Evolutionary conservation across 2,329 filamentous ascomycete genomes (phyloP).

Genomic region (Ascochyta rabiei): DNA sequence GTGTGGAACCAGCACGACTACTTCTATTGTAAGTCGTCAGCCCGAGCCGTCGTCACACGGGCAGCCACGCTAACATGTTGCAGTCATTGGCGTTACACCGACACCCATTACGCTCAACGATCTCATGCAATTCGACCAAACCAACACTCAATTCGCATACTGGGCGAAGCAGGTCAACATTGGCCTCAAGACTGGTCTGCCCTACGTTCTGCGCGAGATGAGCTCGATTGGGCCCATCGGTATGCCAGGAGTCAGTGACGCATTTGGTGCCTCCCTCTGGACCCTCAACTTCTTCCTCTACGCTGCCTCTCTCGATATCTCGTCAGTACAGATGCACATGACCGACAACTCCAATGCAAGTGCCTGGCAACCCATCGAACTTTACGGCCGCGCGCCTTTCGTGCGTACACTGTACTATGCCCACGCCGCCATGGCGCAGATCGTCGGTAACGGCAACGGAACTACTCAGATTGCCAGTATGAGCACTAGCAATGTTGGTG

Average conservation of each 20-base stretch:
- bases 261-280: slow-evolving; percentile 59
- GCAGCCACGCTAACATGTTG: slow-evolving; percentile 18
- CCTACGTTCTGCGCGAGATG: slow-evolving; percentile 60
- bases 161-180: slow-evolving; percentile 54
- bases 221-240: slow-evolving; percentile 58
- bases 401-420: slow-evolving; percentile 59
- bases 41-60: not conserved
- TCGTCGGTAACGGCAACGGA: slow-evolving; percentile 55
- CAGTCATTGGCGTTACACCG: slow-evolving; percentile 54
- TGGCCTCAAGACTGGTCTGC: slow-evolving; percentile 50
- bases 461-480: slow-evolving; percentile 52
- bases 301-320: slow-evolving; percentile 55
- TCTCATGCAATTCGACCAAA: slow-evolving; percentile 55
- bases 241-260: slow-evolving; percentile 54
- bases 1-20: slow-evolving; percentile 62
- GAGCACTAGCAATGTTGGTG: slow-evolving; percentile 37
- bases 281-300: slow-evolving; percentile 61
- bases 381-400: slow-evolving; percentile 49
- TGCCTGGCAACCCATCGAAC: slow-evolving; percentile 56
- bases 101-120: slow-evolving; percentile 53
- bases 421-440: slow-evolving; percentile 58
- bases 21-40: slow-evolving; percentile 51
- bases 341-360: slow-evolving; percentile 59
- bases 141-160: slow-evolving; percentile 55
- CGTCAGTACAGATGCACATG: slow-evolving; percentile 60